A percentile compares a stretch with the other conserved stretches of the same genome.
phyloP scores from a whole-genome alignment of 140 eudicot species.

The Oenanthe javanica region DNA sequence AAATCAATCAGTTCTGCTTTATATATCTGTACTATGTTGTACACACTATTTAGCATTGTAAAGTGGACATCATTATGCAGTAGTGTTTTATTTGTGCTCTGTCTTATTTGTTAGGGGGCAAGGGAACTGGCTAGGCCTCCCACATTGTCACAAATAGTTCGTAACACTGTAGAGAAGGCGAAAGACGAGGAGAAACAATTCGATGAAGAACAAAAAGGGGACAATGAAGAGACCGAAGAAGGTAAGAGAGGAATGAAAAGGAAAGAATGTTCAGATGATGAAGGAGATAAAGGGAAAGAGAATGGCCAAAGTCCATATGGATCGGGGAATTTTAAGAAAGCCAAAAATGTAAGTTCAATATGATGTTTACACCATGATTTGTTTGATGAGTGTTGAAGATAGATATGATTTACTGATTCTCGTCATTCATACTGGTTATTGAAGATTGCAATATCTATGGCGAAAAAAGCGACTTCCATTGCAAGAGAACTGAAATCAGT shows the following conservation, averaged over 20 bases:
- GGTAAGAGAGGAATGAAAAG: conserved; percentile 61
- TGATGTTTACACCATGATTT: background rate
- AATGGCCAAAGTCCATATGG: conserved; percentile 24
- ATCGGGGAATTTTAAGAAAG: conserved; percentile 56
- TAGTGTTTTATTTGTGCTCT: background rate
- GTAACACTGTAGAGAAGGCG: conserved; percentile 43
- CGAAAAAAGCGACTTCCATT: conserved; percentile 56
- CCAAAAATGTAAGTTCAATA: conserved; percentile 49
- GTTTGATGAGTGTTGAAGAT: background rate
- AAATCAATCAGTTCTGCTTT: background rate
- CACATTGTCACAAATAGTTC: conserved; percentile 64
- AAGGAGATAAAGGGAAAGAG: conserved; percentile 21
- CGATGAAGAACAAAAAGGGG: conserved; percentile 13
- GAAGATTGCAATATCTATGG: conserved; percentile 86
- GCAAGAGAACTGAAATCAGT: conserved; percentile 82
- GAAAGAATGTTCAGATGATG: conserved; percentile 26
- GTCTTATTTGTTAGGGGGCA: conserved; percentile 53
- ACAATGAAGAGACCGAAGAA: conserved; percentile 20
- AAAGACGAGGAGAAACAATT: conserved; percentile 18
- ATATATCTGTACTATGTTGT: background rate
- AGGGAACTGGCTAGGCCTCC: conserved; percentile 77
- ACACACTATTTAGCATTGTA: background rate
- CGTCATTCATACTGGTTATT: conserved; percentile 5
- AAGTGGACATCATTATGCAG: background rate
- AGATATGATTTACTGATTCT: background rate